phyloP scores from a whole-genome alignment of 208 protist genomes.

The Trypanosoma avium region DNA sequence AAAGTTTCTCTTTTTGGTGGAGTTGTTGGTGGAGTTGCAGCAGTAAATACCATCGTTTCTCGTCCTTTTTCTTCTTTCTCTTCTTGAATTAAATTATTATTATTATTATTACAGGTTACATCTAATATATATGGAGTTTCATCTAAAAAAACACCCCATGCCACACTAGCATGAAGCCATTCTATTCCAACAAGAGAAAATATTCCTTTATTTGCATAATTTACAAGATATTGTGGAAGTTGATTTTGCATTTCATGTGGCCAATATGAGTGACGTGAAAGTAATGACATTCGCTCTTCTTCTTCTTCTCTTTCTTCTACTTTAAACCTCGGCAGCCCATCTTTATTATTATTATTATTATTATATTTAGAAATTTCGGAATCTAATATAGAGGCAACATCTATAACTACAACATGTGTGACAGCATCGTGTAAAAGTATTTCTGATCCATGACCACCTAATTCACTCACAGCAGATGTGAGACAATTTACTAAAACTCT shows the following conservation, averaged over 20 bases:
- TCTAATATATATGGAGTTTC: constrained; percentile 29
- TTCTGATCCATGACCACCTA: constrained; percentile 56
- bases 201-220: constrained; percentile 21
- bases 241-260: constrained; percentile 11
- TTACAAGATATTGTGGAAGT: constrained; percentile 4
- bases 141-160: constrained; percentile 72
- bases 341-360: not conserved
- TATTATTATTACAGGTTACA: not conserved
- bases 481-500: constrained; percentile 53
- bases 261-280: constrained; percentile 6
- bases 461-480: constrained; percentile 39
- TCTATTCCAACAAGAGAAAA: constrained; percentile 41
- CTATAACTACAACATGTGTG: constrained; percentile 76
- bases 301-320: not conserved
- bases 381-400: constrained; percentile 39
- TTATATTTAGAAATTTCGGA: not conserved
- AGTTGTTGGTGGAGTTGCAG: not conserved
- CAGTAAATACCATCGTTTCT: not conserved
- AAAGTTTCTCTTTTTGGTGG: not conserved
- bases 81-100: not conserved
- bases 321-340: not conserved
- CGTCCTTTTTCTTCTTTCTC: not conserved
- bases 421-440: constrained; percentile 38
- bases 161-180: constrained; percentile 52
- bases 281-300: constrained; percentile 8